Percentiles rank a stretch among this genome's conserved stretches.
phyloP scores from a whole-genome alignment of 2,329 filamentous ascomycete genomes.

The Magnaporthiopsis incrustans region DNA sequence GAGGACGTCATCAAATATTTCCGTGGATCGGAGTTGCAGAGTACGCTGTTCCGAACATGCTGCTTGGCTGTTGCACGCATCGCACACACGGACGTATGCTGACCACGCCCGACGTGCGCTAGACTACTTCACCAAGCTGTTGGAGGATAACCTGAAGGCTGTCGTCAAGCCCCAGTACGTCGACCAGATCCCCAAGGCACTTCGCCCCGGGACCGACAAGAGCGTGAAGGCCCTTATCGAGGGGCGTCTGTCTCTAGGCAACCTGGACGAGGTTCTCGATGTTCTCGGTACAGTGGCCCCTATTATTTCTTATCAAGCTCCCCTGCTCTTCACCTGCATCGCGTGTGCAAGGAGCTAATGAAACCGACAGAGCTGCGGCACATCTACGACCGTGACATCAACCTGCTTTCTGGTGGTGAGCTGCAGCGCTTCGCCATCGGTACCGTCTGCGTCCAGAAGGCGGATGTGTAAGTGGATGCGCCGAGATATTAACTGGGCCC shows the following conservation, averaged over 20 bases:
- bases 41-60: slow-evolving; percentile 42
- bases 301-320: not conserved
- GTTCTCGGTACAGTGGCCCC: slow-evolving; percentile 43
- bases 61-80: not conserved
- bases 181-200: slow-evolving; percentile 91
- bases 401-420: slow-evolving; percentile 89
- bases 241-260: slow-evolving; percentile 66
- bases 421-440: slow-evolving; percentile 97
- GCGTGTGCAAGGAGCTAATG: slow-evolving; percentile 9
- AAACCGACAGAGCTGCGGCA: slow-evolving; percentile 61
- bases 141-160: slow-evolving; percentile 95
- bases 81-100: slow-evolving; percentile 2
- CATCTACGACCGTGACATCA: slow-evolving; percentile 87
- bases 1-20: slow-evolving; percentile 98
- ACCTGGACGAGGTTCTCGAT: slow-evolving; percentile 74
- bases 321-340: not conserved
- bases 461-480: slow-evolving; percentile 63
- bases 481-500: not conserved
- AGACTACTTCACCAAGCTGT: slow-evolving; percentile 98
- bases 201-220: slow-evolving; percentile 67
- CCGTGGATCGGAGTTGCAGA: slow-evolving; percentile 94
- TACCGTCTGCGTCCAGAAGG: slow-evolving; percentile 89
- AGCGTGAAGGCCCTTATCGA: slow-evolving; percentile 73
- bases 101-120: slow-evolving; percentile 8
- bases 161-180: slow-evolving; percentile 99